phyloP scores from a whole-genome alignment of 176 grass and related monocot genomes.

The Rhipidocladum racemiflorum region DNA sequence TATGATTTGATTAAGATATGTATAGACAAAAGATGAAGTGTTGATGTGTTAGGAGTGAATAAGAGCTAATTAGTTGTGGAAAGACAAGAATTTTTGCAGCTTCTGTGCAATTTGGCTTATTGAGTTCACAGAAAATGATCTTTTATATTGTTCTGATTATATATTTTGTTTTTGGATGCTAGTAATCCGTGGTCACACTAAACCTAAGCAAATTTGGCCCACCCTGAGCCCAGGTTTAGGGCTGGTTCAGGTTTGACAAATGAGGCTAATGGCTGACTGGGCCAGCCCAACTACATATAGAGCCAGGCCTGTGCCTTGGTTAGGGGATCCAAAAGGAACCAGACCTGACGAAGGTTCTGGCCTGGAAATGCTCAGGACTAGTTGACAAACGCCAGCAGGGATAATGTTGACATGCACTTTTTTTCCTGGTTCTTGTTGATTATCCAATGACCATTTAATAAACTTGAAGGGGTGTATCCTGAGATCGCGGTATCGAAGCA shows the following conservation, averaged over 20 bases:
- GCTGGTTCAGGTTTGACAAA: not conserved
- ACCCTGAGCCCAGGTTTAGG: not conserved
- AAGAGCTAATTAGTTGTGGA: not conserved
- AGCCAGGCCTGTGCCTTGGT: not conserved
- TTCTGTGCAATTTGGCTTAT: conserved; percentile 1
- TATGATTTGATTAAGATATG: not conserved
- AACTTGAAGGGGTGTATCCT: conserved; percentile 80
- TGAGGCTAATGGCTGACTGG: not conserved
- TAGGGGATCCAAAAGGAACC: conserved; percentile 5
- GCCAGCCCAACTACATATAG: not conserved
- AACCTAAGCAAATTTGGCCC: not conserved
- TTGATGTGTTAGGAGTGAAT: not conserved
- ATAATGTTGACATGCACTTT: not conserved
- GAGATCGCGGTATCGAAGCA: conserved; percentile 93
- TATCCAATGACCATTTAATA: conserved; percentile 31
- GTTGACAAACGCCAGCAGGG: not conserved
- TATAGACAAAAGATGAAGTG: not conserved
- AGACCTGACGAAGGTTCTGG: not conserved
- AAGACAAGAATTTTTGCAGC: not conserved
- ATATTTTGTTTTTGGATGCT: conserved; percentile 18
- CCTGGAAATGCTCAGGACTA: conserved; percentile 7
- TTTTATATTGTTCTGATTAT: not conserved
- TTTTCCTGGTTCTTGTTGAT: not conserved
- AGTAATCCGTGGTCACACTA: not conserved
- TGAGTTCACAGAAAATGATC: not conserved